Percentiles rank a stretch among this genome's conserved stretches.
These are phyloP conservation scores for Leccinum fallax DNA, from an alignment of 1,284 basidiomycete genomes.

Conservation along the genomic window DNA sequence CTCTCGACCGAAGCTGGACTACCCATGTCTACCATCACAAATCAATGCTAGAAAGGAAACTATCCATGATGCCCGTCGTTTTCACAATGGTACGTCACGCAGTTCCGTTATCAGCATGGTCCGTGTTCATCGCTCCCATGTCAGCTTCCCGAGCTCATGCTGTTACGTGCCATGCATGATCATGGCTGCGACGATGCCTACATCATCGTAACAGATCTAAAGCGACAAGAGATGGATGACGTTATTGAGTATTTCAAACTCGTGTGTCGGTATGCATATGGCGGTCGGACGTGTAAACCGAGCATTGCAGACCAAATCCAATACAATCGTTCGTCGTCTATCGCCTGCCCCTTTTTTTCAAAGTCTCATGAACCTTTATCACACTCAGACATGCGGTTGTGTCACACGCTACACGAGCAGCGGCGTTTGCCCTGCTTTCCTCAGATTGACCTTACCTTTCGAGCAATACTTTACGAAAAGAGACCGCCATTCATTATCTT, in stretches of 20 bases:
- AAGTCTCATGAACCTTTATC: conserved; percentile 10
- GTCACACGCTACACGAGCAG: conserved; percentile 63
- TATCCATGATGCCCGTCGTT: conserved; percentile 76
- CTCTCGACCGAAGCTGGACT: conserved; percentile 75
- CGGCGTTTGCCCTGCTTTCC: conserved; percentile 73
- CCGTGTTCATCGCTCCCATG: conserved; percentile 14
- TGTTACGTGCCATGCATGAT: conserved; percentile 76
- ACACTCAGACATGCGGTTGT: conserved; percentile 62
- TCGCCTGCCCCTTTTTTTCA: background rate
- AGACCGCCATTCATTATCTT: conserved; percentile 71
- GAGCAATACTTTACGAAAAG: conserved; percentile 72
- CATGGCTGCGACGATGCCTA: conserved; percentile 73
- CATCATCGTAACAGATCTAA: conserved; percentile 75
- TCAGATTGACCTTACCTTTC: conserved; percentile 72
- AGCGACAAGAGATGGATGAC: conserved; percentile 75
- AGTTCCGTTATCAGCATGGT: conserved; percentile 4
- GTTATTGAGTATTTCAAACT: conserved; percentile 75
- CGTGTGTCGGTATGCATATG: conserved; percentile 62
- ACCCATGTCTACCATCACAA: conserved; percentile 76
- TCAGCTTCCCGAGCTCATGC: conserved; percentile 74
- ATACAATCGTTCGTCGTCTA: conserved; percentile 55
- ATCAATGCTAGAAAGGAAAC: conserved; percentile 67
- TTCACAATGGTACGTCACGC: conserved; percentile 65
- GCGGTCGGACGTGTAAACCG: conserved; percentile 60
- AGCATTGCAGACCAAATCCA: conserved; percentile 66